phyloP scores from a whole-genome alignment of 371 early-diverging fungal species.

The Choanephora cucurbitarum region DNA sequence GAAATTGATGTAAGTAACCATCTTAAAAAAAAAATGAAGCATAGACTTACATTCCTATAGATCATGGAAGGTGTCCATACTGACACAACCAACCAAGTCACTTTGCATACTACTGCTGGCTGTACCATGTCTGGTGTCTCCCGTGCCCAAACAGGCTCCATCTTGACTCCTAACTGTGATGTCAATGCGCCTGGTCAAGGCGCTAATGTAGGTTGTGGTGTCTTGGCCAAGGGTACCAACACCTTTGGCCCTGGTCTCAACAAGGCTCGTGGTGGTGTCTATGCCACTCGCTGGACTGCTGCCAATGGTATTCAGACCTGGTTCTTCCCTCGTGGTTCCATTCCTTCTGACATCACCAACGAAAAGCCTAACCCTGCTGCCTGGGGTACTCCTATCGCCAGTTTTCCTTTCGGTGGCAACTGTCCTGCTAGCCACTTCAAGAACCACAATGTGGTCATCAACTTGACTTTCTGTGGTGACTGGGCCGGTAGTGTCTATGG shows the following conservation, averaged over 20 bases:
- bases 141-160: slow-evolving; percentile 11
- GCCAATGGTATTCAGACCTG: slow-evolving; percentile 31
- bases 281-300: slow-evolving; percentile 24
- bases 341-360: slow-evolving; percentile 35
- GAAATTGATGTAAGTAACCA: slow-evolving; percentile 36
- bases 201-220: slow-evolving; percentile 33
- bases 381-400: slow-evolving; percentile 34
- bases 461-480: slow-evolving; percentile 27
- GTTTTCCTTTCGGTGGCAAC: slow-evolving; percentile 22
- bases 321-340: slow-evolving; percentile 27
- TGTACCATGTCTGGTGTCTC: slow-evolving; percentile 23
- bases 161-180: slow-evolving; percentile 9
- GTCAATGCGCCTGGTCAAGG: slow-evolving; percentile 21
- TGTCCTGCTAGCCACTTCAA: slow-evolving; percentile 19
- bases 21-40: no score
- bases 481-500: slow-evolving; percentile 22
- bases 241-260: slow-evolving; percentile 40
- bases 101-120: slow-evolving; percentile 18
- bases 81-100: slow-evolving; percentile 19
- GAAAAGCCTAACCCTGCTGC: slow-evolving; percentile 25
- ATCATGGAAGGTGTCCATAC: slow-evolving; percentile 44
- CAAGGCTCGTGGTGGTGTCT: slow-evolving; percentile 39
- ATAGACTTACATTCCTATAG: slow-evolving; percentile 16
- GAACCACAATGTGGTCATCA: slow-evolving; percentile 15
- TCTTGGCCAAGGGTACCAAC: not conserved